Base-by-base conservation (phyloP, 2,329 filamentous ascomycete species). In the Ilyonectria sp. region DNA sequence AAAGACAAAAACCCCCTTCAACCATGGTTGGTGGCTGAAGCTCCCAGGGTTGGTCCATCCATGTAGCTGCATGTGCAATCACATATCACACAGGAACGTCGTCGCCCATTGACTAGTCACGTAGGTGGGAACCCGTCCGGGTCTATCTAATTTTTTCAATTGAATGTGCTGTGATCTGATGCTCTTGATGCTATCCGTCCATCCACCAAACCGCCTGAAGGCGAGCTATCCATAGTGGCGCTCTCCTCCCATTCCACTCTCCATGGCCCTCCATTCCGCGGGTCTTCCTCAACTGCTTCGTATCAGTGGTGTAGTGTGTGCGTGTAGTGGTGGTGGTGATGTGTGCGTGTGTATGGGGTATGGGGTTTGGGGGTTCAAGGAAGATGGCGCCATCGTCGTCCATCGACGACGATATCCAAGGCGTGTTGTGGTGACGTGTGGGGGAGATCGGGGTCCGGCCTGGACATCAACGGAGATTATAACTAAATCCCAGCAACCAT, bases 101-200 rank as follows among this genome's bases (percentile, higher is more conserved):
- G 15, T 43, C 23, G n/a, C 23, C 4, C 23, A n/a, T 19, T 40
- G 19, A 19, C 13, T 7, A 33, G 10, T 58, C 29, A 60, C 58
- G 40, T 23, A 8, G 19, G 35, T 19, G 9, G 31, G 47, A 43
- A 52, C 17, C 13, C 50, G 6, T 10, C 26, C 50, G 21, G 43
- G 33, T 71, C 73, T 75, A 75, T 75, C 67, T 61, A 72, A 60
- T 75, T 75, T 74, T 74, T 72, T 71, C 67, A 67, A 70, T 68
- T 59, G 60, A 70, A 70, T 63, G 74, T 75, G 65, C 69, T 75
- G 63, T 72, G 67, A 73, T 75, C 62, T 72, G 65, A 69, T 75
- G 69, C 73, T 75, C 65, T 71, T 66, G 58, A 72, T 70, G 67
- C 70, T 73, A 74, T 75, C 74, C 72, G 73, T 75, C 74, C 73